Percentiles rank a stretch among this genome's conserved stretches.
These are phyloP conservation scores for Penicillium fuscoglaucum DNA, from an alignment of 2,329 filamentous ascomycete genomes.

Conservation along the genomic window DNA sequence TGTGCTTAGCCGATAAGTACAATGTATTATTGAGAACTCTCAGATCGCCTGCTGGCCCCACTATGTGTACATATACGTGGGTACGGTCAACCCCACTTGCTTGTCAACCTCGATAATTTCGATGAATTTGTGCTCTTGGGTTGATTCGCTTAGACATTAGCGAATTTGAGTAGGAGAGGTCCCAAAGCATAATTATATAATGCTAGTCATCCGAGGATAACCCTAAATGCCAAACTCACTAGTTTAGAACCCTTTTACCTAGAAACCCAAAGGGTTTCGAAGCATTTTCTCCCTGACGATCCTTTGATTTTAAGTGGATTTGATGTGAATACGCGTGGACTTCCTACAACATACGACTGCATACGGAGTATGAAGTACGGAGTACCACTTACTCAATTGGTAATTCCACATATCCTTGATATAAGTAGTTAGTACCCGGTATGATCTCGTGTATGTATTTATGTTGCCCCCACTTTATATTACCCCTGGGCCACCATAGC, in stretches of 20 bases:
- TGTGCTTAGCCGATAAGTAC: too few species aligned
- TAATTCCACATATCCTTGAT: not conserved
- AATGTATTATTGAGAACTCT: too few species aligned
- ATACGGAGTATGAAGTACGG: too few species aligned
- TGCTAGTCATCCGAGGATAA: not conserved
- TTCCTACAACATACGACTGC: not conserved
- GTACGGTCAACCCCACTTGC: too few species aligned
- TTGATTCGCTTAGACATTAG: not conserved
- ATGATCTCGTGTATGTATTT: not conserved
- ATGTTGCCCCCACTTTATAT: not conserved
- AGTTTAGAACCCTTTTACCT: not conserved
- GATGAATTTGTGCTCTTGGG: not conserved
- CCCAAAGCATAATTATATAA: not conserved
- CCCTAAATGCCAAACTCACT: not conserved
- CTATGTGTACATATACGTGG: too few species aligned
- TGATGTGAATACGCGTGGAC: not conserved
- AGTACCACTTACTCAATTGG: not conserved
- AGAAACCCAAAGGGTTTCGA: not conserved
- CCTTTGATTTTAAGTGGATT: not conserved
- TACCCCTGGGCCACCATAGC: too few species aligned
- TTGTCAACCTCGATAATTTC: not conserved
- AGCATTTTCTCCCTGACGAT: not conserved
- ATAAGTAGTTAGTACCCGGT: not conserved
- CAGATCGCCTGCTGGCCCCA: too few species aligned
- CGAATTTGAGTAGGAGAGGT: too few species aligned